Evolutionary conservation across 257 asterid genomes (phyloP), one percentile per base, ranked within the genome.

Genomic region (Verbena officinalis): DNA sequence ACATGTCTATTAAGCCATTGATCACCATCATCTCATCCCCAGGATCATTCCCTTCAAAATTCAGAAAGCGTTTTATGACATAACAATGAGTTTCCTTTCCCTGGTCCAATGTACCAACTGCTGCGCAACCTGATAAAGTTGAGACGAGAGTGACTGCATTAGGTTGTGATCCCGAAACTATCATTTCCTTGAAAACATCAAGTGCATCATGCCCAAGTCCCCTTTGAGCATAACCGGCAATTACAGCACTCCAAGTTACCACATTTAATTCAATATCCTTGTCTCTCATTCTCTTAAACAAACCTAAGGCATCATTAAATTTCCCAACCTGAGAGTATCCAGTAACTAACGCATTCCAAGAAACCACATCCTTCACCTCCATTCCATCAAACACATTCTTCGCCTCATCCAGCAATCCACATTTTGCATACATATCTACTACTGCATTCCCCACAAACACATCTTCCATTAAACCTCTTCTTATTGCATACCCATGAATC

Each of bases 171-270:
- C 78, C 69, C 1, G 84, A 79, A 53, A 38, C 75, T 55, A 70
- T 73, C 98, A 92, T 92, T 65, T 89, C 89, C 62, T 79, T 82
- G 67, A 92, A 89, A 53, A 92, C 84, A 55, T 74, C 67, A 42
- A 92, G 79, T 3, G 95, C 90, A 58, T 89, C 89, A 60, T 55
- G 58, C 7, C 96, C 98, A 65, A 83, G 85, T 40, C 96, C 98
- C 72, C 95, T 89, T 75, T 92, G 97, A 8, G 96, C 89, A 74
- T 83, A 92, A 54, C 93, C 95, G 15, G 97, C 79, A 74, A 92
- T 92, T 51, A 92, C 91, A 62, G 98, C 90, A 78, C 95, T 92
- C 98, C 97, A 92, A 0, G 96, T 83, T 54, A 89, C 92, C 45
- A 92, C 98, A 66, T 92, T 83, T 77, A 86, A 60, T 49, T 78